Percentiles rank a stretch among this genome's conserved stretches.
These are phyloP conservation scores for Syzygium aqueum DNA, from an alignment of 345 rosid genomes.

Conservation along the genomic window DNA sequence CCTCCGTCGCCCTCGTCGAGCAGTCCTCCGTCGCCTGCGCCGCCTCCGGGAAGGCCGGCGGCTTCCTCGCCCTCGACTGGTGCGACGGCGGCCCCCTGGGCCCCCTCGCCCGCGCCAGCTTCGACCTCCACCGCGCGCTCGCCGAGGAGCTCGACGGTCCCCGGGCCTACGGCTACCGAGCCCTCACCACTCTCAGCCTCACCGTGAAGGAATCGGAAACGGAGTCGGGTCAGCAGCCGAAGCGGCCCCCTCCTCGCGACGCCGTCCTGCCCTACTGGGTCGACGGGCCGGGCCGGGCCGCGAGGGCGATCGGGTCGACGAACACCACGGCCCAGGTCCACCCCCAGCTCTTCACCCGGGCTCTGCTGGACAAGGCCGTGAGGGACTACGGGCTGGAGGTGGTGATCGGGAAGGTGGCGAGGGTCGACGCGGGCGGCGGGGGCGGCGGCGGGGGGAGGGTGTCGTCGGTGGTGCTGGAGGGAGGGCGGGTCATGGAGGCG, in stretches of 20 bases:
- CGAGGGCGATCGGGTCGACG: conserved; percentile 62
- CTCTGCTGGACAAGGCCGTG: conserved; percentile 42
- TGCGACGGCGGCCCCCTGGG: conserved; percentile 64
- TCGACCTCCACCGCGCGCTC: conserved; percentile 72
- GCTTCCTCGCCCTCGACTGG: conserved; percentile 88
- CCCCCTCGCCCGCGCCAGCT: conserved; percentile 72
- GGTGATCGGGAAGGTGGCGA: conserved; percentile 55
- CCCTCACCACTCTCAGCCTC: conserved; percentile 56
- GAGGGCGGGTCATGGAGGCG: conserved; percentile 43
- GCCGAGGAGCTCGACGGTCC: conserved; percentile 63
- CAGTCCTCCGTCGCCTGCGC: conserved; percentile 77
- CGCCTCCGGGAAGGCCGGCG: conserved; percentile 90
- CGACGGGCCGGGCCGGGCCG: conserved; percentile 64
- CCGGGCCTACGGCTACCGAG: conserved; percentile 66
- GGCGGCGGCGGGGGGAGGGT: conserved; percentile 28
- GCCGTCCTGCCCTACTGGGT: conserved; percentile 59
- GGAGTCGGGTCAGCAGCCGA: not conserved
- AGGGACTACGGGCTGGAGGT: conserved; percentile 57
- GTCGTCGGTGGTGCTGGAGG: conserved; percentile 52
- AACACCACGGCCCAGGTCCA: conserved; percentile 79
- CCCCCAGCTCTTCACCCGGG: conserved; percentile 64
- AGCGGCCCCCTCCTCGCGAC: not conserved
- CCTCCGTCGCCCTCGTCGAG: conserved; percentile 64
- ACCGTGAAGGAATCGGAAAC: conserved; percentile 41
- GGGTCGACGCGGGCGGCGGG: conserved; percentile 37